Evolutionary conservation across 768 basidiomycete genomes (phyloP).

Genomic region (Russula sp.): DNA sequence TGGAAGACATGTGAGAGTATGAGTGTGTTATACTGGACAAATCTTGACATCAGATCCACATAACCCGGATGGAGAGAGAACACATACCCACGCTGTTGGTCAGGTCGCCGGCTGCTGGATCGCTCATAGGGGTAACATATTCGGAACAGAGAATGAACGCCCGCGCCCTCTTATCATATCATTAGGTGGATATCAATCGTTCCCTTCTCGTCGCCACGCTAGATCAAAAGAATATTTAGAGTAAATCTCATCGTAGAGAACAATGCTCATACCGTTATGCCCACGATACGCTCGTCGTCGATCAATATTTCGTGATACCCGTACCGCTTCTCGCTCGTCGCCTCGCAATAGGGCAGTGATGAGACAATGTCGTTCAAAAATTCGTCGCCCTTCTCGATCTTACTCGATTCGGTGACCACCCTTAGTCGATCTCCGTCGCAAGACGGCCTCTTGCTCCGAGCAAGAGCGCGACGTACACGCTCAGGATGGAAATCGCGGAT

Average conservation of each 20-base stretch:
- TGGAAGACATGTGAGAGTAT: background rate
- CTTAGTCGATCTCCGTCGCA: constrained; percentile 6
- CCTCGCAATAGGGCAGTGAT: constrained; percentile 23
- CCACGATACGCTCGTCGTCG: constrained; percentile 25
- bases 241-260: background rate
- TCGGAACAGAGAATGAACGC: constrained; percentile 10
- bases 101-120: constrained; percentile 5
- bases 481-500: constrained; percentile 23
- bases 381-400: constrained; percentile 20
- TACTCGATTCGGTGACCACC: constrained; percentile 23
- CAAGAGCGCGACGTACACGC: constrained; percentile 20
- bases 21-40: background rate
- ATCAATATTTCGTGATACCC: constrained; percentile 25
- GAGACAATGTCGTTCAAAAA: constrained; percentile 26
- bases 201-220: constrained; percentile 22
- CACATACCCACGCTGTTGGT: background rate
- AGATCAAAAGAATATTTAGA: background rate
- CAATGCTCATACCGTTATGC: constrained; percentile 20
- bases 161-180: constrained; percentile 8
- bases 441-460: constrained; percentile 3
- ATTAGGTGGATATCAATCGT: constrained; percentile 21
- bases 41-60: background rate
- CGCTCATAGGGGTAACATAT: background rate
- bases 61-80: no score
- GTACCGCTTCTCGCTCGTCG: constrained; percentile 26